Evolutionary conservation across 306 rosid genomes (phyloP), one percentile per base, ranked within the genome.

Genomic region (Abrus pulchellus): DNA sequence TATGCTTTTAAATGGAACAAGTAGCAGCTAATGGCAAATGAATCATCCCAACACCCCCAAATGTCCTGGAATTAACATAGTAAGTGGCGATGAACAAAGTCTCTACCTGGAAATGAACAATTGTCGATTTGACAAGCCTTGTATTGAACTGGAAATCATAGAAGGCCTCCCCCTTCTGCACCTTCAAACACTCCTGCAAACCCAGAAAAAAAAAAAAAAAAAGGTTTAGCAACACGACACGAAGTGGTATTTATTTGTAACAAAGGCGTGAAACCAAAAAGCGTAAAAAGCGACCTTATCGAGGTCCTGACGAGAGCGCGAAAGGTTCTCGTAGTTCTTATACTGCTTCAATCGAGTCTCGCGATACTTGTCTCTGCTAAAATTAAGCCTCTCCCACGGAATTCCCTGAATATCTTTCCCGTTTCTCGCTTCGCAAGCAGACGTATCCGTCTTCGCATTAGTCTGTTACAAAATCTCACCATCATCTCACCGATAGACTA

Each of bases 71-170:
- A 28, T 38, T n/a, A 3, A 9, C 54, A 29, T 60, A 75, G 60
- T 30, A 10, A 30, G 38, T 2, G 7, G n/a, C 10, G 32, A 48
- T 38, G 68, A 72, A 76, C 5, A 30, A 29, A 84, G 52, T 68
- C 74, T 80, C 87, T 88, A 95, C 99, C 99, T 95, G 99, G 80
- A 95, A 95, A 78, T 95, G 99, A 79, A 88, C 94, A 52, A 95
- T 87, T 32, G 99, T 93, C 5, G 99, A 90, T 63, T 90, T 91
- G 71, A 95, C 97, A 41, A 93, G 90, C 90, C 99, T 93, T 49
- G 99, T 93, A 62, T 91, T 95, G 88, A 89, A 93, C 81, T 88
- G 92, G 76, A 95, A 95, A 85, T 95, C 99, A 86, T 87, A 95
- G 71, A 87, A 95, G 41, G 75, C 77, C 62, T 84, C 89, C 81